Percentiles rank a stretch among this genome's conserved stretches.
Conservation (phyloP, 1,139 yeast species). For the Yamadazyma epiphylla region DNA sequence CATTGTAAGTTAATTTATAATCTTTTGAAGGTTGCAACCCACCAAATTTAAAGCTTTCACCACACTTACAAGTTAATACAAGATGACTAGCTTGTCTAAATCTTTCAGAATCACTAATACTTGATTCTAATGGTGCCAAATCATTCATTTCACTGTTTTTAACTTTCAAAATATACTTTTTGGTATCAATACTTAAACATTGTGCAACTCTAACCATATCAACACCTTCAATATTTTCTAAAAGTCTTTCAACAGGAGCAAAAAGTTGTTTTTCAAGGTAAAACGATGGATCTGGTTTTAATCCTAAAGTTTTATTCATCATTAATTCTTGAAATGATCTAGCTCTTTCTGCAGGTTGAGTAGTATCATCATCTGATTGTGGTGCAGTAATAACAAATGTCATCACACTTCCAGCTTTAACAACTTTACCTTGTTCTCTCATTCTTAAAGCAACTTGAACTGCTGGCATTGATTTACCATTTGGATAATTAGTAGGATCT, state of each 20-base stretch:
- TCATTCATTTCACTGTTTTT: slow-evolving; percentile 36
- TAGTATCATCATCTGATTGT: slow-evolving; percentile 30
- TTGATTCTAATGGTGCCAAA: slow-evolving; percentile 77
- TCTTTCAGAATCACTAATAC: slow-evolving; percentile 77
- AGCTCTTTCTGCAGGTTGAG: slow-evolving; percentile 67
- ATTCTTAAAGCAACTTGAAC: slow-evolving; percentile 89
- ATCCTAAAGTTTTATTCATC: slow-evolving; percentile 43
- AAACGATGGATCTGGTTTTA: slow-evolving; percentile 70
- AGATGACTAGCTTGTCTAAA: slow-evolving; percentile 63
- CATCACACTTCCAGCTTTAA: slow-evolving; percentile 87
- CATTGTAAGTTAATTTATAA: slow-evolving; percentile 59
- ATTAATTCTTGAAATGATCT: slow-evolving; percentile 67
- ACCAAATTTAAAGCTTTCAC: slow-evolving; percentile 57
- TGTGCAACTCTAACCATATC: slow-evolving; percentile 78
- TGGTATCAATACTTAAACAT: slow-evolving; percentile 73
- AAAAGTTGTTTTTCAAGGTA: slow-evolving; percentile 86
- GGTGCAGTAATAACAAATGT: slow-evolving; percentile 72
- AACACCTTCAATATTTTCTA: slow-evolving; percentile 83
- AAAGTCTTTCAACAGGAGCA: slow-evolving; percentile 86
- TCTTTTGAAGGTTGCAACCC: slow-evolving; percentile 66
- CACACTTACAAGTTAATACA: slow-evolving; percentile 62
- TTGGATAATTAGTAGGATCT: slow-evolving; percentile 71
- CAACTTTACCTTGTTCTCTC: slow-evolving; percentile 74
- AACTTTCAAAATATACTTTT: slow-evolving; percentile 53
- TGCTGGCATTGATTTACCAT: slow-evolving; percentile 84